Conservation (phyloP, 1,139 yeast species). For the Pichia sp. region DNA sequence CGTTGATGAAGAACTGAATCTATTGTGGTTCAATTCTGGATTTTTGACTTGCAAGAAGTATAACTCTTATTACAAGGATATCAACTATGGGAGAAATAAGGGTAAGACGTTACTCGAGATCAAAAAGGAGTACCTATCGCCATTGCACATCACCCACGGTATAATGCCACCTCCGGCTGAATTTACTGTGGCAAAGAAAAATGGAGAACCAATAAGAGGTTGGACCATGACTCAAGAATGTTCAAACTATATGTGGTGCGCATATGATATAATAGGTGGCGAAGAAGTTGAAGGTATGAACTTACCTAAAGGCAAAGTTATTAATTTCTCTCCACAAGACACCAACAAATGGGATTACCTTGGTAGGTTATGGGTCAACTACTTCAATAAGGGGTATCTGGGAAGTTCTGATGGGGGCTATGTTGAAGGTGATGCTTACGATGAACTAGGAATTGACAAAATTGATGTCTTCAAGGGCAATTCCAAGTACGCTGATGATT, state of each 20-base stretch:
- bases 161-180: slow-evolving; percentile 52
- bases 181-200: slow-evolving; percentile 17
- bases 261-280: slow-evolving; percentile 43
- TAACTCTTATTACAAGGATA: slow-evolving; percentile 29
- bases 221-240: slow-evolving; percentile 53
- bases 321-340: slow-evolving; percentile 17
- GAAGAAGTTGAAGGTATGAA: slow-evolving; percentile 16
- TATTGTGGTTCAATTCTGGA: slow-evolving; percentile 67
- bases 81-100: slow-evolving; percentile 24
- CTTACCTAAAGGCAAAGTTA: slow-evolving; percentile 24
- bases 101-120: slow-evolving; percentile 27
- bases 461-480: slow-evolving; percentile 14
- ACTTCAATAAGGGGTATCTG: slow-evolving; percentile 19
- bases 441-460: slow-evolving; percentile 23
- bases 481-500: not conserved
- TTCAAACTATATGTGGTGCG: slow-evolving; percentile 53
- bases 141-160: slow-evolving; percentile 43
- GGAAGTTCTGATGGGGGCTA: slow-evolving; percentile 22
- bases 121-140: slow-evolving; percentile 33
- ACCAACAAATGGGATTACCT: slow-evolving; percentile 22
- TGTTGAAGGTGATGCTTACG: slow-evolving; percentile 25
- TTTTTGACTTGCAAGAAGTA: slow-evolving; percentile 51
- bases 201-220: slow-evolving; percentile 44
- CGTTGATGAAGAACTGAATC: slow-evolving; percentile 36
- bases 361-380: slow-evolving; percentile 27